Percentiles rank a stretch among this genome's conserved stretches.
These are phyloP conservation scores for Solanum lycopersicoides DNA, from an alignment of 257 asterid species.

Conservation along the genomic window DNA sequence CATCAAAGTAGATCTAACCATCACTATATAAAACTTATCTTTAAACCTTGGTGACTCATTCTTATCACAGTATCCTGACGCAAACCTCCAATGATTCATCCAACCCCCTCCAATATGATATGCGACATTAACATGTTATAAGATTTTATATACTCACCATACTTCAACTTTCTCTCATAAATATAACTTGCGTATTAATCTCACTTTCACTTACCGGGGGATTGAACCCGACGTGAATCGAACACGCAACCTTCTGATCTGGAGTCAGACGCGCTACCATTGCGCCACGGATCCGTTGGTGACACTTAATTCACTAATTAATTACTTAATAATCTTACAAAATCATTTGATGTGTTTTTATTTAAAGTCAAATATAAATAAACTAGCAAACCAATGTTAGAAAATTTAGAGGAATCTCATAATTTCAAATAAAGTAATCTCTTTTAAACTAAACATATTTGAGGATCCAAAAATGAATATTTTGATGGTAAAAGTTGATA, in stretches of 20 bases:
- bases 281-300: constrained; percentile 63
- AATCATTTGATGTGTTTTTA: not conserved
- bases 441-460: not conserved
- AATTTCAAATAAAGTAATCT: not conserved
- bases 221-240: constrained; percentile 99
- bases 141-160: not conserved
- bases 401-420: not conserved
- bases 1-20: not conserved
- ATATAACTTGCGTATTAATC: too few relatives aligned
- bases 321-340: too few relatives aligned
- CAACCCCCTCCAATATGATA: too few relatives aligned
- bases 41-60: not conserved
- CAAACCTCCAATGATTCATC: not conserved
- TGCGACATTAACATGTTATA: not conserved
- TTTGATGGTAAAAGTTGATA: not conserved
- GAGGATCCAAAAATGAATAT: not conserved
- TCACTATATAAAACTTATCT: too few relatives aligned
- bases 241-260: constrained; percentile 99
- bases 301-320: fast-evolving
- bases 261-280: constrained; percentile 99
- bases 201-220: not conserved
- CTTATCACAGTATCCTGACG: not conserved
- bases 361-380: not conserved
- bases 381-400: not conserved
- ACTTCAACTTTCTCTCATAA: not conserved